Evolutionary conservation across 2,329 filamentous ascomycete genomes (phyloP).

Genomic region (Emericellopsis cladophorae): DNA sequence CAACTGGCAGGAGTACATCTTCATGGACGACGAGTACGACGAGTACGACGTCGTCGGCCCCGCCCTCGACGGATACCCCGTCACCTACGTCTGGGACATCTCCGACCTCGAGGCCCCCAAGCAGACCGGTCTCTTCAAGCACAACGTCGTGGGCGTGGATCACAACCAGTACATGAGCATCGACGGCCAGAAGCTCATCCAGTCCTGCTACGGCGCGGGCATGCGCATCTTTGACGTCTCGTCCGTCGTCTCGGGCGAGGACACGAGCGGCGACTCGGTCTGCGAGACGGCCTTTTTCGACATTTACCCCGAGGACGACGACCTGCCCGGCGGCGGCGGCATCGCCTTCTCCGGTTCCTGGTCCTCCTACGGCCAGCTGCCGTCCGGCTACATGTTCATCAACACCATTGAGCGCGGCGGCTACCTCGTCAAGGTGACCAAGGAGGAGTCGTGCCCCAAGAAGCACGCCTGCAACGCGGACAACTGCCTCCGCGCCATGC

Average conservation of each 20-base stretch:
- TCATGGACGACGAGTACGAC: slow-evolving; percentile 37
- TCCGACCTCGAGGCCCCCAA: slow-evolving; percentile 5
- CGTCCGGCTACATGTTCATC: slow-evolving; percentile 24
- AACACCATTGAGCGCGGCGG: slow-evolving; percentile 29
- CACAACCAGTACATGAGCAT: slow-evolving; percentile 31
- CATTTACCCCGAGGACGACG: slow-evolving; percentile 32
- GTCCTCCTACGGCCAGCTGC: slow-evolving; percentile 30
- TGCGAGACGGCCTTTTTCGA: slow-evolving; percentile 33
- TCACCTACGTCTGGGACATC: slow-evolving; percentile 37
- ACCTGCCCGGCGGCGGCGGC: slow-evolving; percentile 17
- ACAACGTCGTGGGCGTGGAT: slow-evolving; percentile 14
- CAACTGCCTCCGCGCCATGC: slow-evolving; percentile 6
- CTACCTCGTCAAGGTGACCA: slow-evolving; percentile 21
- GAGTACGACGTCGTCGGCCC: slow-evolving; percentile 25
- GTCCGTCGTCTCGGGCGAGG: slow-evolving; percentile 10
- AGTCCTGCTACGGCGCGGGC: slow-evolving; percentile 33
- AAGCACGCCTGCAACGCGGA: slow-evolving; percentile 6
- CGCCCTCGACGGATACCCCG: slow-evolving; percentile 27
- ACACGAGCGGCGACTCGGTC: slow-evolving; percentile 23
- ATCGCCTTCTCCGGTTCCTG: slow-evolving; percentile 27
- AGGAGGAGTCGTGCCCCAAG: slow-evolving; percentile 8
- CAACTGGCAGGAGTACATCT: slow-evolving; percentile 25
- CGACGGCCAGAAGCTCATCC: slow-evolving; percentile 15
- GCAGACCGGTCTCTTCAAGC: slow-evolving; percentile 24
- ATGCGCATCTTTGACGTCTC: slow-evolving; percentile 21